A percentile compares a stretch with the other conserved stretches of the same genome.
Evolutionary conservation across 1,284 basidiomycete genomes (phyloP).

Genomic region (Amylostereum chailletii): DNA sequence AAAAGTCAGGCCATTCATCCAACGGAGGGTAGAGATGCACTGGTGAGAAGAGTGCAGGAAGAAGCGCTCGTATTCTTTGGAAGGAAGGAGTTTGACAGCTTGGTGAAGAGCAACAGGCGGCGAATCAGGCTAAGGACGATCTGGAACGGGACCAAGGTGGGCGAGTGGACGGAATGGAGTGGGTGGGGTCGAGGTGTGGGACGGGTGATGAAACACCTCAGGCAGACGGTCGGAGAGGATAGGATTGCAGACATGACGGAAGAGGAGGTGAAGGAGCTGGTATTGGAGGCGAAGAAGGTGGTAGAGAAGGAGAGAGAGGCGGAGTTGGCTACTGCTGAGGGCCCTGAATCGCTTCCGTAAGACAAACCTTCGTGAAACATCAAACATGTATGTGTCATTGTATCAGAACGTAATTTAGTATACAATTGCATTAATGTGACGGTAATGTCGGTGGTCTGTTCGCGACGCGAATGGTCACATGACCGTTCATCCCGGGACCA

Average conservation of each 20-base stretch:
- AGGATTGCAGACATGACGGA: conserved; percentile 17
- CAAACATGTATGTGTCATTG: too few species aligned
- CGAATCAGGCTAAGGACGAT: conserved; percentile 30
- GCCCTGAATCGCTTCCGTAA: too few species aligned
- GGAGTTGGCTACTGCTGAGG: too few species aligned
- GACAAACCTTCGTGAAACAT: too few species aligned
- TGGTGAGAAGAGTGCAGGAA: conserved; percentile 20
- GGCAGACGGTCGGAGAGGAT: conserved; percentile 21
- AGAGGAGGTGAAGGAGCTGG: conserved; percentile 17
- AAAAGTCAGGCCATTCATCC: conserved; percentile 2
- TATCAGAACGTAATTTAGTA: too few species aligned
- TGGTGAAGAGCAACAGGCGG: conserved; percentile 22
- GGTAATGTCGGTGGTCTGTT: too few species aligned
- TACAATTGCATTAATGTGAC: too few species aligned
- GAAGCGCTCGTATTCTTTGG: conserved; percentile 46
- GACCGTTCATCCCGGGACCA: too few species aligned
- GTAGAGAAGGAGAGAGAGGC: conserved; percentile 9
- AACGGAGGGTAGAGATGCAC: conserved; percentile 9
- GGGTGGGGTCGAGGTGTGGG: conserved; percentile 35
- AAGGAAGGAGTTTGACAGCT: conserved; percentile 39
- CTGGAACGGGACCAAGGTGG: conserved; percentile 44
- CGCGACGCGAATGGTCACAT: too few species aligned
- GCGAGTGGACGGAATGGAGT: conserved; percentile 42
- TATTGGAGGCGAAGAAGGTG: conserved; percentile 19
- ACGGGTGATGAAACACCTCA: conserved; percentile 38